Evolutionary conservation across 1,284 basidiomycete genomes (phyloP), one percentile per base, ranked within the genome.

Genomic region (Prillingera fragicola): DNA sequence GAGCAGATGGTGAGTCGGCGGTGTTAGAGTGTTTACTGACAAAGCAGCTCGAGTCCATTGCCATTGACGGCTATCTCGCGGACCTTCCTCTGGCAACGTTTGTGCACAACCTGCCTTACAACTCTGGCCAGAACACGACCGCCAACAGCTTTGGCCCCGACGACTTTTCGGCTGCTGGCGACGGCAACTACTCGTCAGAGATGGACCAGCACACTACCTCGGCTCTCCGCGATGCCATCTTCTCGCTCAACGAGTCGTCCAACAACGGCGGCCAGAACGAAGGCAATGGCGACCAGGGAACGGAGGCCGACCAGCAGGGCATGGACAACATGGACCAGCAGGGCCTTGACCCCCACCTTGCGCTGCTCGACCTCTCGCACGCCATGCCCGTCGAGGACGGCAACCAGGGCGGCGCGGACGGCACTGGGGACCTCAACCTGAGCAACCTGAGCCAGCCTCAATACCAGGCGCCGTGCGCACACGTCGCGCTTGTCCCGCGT

Each of bases 121-220:
- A 55, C 24, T 48, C 57, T 21, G 38, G 52, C 4, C 41, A 47
- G 10, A 44, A 40, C 12, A 34, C 46, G 12, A 39, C 58, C 32
- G 25, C 43, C 15, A 43, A 42, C n/a, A 39, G 40, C 6, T 65
- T 55, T 43, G 47, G 52, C 41, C 37, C 52, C 23, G 56, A 59
- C 33, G 63, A 66, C 44, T 65, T 61, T 41, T 41, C 52, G 13
- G 50, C 56, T 8, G 45, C 51, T 4, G 52, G 50, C 19, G 59
- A 60, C 28, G 53, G 54, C 36, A 40, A 52, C 14, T 65, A 63
- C 56, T 55, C 59, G 4, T 48, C 56, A 18, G 67, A 68, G 41
- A 70, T 68, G 60, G 67, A 70, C 41, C 65, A 65, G 47, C 67
- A 70, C 50, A 67, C 67, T 21, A 69, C 67, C 1, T 70, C 67